phyloP scores from a whole-genome alignment of 768 basidiomycete genomes.

The Serendipita indica region DNA sequence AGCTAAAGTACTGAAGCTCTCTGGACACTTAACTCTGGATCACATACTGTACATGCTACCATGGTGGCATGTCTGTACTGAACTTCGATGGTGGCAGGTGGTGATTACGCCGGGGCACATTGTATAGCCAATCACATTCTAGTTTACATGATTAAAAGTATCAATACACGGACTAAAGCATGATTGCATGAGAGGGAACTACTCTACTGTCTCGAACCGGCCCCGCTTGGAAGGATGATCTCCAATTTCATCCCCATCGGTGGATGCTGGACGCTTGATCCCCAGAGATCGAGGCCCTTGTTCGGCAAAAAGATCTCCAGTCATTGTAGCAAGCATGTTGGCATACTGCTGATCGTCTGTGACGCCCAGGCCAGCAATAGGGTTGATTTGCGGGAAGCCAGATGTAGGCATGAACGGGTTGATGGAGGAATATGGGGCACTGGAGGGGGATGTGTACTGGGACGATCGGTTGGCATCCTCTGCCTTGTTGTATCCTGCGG shows the following conservation, averaged over 20 bases:
- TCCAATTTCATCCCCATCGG: conserved; percentile 20
- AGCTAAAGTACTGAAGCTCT: too few relatives aligned
- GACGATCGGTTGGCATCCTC: conserved; percentile 14
- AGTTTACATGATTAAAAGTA: too few relatives aligned
- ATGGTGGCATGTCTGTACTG: too few relatives aligned
- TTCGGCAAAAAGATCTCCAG: conserved; percentile 9
- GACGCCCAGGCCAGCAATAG: conserved; percentile 75
- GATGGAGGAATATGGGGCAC: conserved; percentile 8
- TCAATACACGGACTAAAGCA: too few relatives aligned
- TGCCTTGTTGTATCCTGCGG: conserved; percentile 18
- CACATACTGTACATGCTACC: too few relatives aligned
- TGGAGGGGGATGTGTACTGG: conserved; percentile 1
- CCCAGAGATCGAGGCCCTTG: conserved; percentile 16
- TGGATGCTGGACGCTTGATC: conserved; percentile 20
- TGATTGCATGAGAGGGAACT: not conserved
- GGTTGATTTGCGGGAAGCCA: conserved; percentile 35
- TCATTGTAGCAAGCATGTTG: conserved; percentile 54
- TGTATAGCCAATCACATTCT: too few relatives aligned
- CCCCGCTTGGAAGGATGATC: conserved; percentile 27
- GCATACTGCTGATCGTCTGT: conserved; percentile 75
- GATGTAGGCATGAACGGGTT: conserved; percentile 7
- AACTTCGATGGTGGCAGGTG: too few relatives aligned
- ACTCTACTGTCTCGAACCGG: conserved; percentile 29
- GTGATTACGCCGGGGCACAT: too few relatives aligned
- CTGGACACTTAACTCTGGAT: too few relatives aligned